phyloP scores from a whole-genome alignment of 495 filamentous ascomycete genomes.

The Penicillium daleae region DNA sequence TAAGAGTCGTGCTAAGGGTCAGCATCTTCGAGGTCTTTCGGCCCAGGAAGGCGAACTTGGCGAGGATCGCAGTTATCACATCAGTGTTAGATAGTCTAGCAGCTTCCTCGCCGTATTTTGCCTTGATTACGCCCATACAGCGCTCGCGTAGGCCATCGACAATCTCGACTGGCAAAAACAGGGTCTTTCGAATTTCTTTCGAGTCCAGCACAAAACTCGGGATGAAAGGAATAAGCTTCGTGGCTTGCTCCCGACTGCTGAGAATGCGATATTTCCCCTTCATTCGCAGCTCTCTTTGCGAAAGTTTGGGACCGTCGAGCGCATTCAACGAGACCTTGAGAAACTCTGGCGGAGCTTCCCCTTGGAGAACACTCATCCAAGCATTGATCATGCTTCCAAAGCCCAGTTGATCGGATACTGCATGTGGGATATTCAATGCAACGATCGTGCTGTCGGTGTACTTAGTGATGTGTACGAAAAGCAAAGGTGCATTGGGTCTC shows the following conservation, averaged over 20 bases:
- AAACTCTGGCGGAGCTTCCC: slow-evolving; percentile 1
- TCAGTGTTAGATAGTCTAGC: background rate
- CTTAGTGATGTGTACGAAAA: slow-evolving; percentile 7
- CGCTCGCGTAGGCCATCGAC: slow-evolving; percentile 1
- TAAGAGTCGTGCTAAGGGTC: background rate
- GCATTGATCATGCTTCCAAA: slow-evolving; percentile 3
- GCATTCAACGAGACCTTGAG: background rate
- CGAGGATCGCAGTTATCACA: background rate
- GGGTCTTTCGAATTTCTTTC: background rate
- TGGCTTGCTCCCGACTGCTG: background rate
- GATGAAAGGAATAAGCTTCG: background rate
- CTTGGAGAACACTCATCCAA: background rate
- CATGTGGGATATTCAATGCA: slow-evolving; percentile 5
- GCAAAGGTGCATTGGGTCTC: background rate
- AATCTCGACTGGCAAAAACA: background rate
- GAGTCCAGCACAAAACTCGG: background rate
- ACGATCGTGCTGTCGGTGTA: slow-evolving; percentile 3
- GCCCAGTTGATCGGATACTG: slow-evolving; percentile 4
- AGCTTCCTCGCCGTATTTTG: background rate
- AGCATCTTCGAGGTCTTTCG: background rate
- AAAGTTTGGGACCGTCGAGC: slow-evolving; percentile 1
- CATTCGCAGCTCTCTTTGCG: background rate
- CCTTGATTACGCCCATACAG: background rate
- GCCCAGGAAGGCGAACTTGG: background rate
- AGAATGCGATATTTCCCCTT: slow-evolving; percentile 4